These are phyloP conservation scores for Claviceps humidiphila DNA, from an alignment of 2,329 filamentous ascomycete species.

Conservation along the genomic window DNA sequence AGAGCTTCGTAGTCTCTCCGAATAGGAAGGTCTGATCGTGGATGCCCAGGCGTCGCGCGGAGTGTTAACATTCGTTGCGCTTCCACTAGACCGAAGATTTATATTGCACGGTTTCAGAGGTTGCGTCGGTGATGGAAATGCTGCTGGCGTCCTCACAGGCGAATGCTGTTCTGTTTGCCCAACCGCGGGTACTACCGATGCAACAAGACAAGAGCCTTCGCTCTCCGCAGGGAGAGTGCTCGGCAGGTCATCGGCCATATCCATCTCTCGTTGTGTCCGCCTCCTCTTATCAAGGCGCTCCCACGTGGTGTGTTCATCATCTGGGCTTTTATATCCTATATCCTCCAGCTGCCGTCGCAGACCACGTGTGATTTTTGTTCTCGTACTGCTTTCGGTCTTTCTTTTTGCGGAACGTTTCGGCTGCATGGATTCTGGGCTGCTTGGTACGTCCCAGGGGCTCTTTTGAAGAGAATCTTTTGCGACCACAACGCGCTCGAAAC, in stretches of 20 bases:
- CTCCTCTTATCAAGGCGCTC: conserved; percentile 1
- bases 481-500: conserved; percentile 1
- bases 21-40: background rate
- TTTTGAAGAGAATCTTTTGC: conserved; percentile 5
- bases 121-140: conserved; percentile 8
- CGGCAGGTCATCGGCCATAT: background rate
- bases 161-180: conserved; percentile 26
- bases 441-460: conserved; percentile 32
- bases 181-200: conserved; percentile 20
- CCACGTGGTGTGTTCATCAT: conserved; percentile 2
- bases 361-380: conserved; percentile 10
- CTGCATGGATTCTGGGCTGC: conserved; percentile 21
- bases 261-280: conserved; percentile 1
- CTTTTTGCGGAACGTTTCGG: conserved; percentile 2
- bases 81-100: conserved; percentile 17
- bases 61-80: conserved; percentile 23
- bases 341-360: conserved; percentile 7
- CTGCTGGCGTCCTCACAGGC: conserved; percentile 9
- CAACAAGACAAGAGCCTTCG: conserved; percentile 20
- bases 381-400: background rate
- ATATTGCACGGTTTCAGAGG: background rate
- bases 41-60: conserved; percentile 9
- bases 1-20: background rate
- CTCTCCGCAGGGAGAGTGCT: conserved; percentile 12
- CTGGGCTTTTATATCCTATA: conserved; percentile 10